Base-by-base conservation (phyloP, 495 filamentous ascomycete genomes). In the Penicillium ucsense region DNA sequence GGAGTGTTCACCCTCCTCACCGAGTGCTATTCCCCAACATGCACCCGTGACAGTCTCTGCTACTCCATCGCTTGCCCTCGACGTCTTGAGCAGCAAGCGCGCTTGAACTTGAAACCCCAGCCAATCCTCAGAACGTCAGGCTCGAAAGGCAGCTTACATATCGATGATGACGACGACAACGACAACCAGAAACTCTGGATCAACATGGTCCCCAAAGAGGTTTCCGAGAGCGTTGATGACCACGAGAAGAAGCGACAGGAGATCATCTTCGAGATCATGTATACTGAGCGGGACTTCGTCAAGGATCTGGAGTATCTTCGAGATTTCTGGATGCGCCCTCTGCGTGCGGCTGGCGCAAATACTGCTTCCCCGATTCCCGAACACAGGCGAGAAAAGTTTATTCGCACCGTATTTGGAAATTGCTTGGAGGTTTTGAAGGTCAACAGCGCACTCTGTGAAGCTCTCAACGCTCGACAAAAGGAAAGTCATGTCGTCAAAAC, bases 181-280 rank as follows among this genome's bases (percentile, higher is more conserved):
- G 91, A 97, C 61, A 89, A 97, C 56, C 92, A 97, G 66, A 97
- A 97, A 64, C 77, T 99, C 38, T 99, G 94, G 94, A 99, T 99
- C 66, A 96, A 96, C 61, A 95, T 88, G 44, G 94, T 99, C 12
- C 83, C 90, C 0, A 90, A 97, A 65, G 94, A 97, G 63, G 71
- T 99, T 51, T 88, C 89, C 0, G 89, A 96, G 56, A 82, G 81
- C 59, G 80, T 95, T 31, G 77, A 80, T 37, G 94, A 99, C 49
- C 79, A 77, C 49, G 92, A 99, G 61, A 94, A 94, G 81, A 97
- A 96, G 68, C 81, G 94, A 7, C 94, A 99, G 60, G 94, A 99
- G 60, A 83, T 97, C 48, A 96, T 99, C 51, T 95, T 91, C 28
- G 94, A 99, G 61, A 82, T 95, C 52, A 95, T 94, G 81, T 99